A percentile compares a stretch with the other conserved stretches of the same genome.
Conservation (phyloP, 2,329 filamentous ascomycete genomes). For the Colletotrichum orbiculare region DNA sequence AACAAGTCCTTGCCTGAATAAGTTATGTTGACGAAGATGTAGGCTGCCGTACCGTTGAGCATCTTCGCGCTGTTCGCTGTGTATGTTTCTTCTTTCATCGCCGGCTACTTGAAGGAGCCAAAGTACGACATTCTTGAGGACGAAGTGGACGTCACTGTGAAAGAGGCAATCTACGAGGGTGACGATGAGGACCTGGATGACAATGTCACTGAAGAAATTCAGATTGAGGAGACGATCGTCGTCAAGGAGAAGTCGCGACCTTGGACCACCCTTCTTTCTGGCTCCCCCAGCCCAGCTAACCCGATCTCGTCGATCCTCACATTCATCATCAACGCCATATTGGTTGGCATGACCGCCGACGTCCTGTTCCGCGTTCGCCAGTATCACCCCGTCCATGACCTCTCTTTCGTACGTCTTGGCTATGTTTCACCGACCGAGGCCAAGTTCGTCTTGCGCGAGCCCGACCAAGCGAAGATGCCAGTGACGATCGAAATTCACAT, state of each 20-base stretch:
- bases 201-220: slow-evolving; percentile 61
- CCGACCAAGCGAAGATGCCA: slow-evolving; percentile 78
- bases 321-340: slow-evolving; percentile 76
- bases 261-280: slow-evolving; percentile 76
- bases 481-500: slow-evolving; percentile 75
- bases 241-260: slow-evolving; percentile 67
- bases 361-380: slow-evolving; percentile 79
- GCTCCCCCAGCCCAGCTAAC: slow-evolving; percentile 79
- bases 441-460: slow-evolving; percentile 86
- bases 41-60: slow-evolving; percentile 39
- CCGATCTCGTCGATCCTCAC: slow-evolving; percentile 73
- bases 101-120: slow-evolving; percentile 66
- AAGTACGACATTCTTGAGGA: slow-evolving; percentile 70
- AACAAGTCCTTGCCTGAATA: background rate
- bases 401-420: slow-evolving; percentile 88
- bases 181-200: slow-evolving; percentile 47
- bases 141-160: slow-evolving; percentile 66
- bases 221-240: slow-evolving; percentile 71
- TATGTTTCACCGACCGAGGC: slow-evolving; percentile 86
- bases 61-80: slow-evolving; percentile 72
- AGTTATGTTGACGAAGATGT: slow-evolving; percentile 17
- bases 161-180: slow-evolving; percentile 54
- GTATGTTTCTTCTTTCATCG: slow-evolving; percentile 73
- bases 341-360: slow-evolving; percentile 79
- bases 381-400: slow-evolving; percentile 76